Percentiles rank a stretch among this genome's conserved stretches.
Evolutionary conservation across 2,329 filamentous ascomycete species (phyloP).

Genomic region (Paecilomyces fulvus): DNA sequence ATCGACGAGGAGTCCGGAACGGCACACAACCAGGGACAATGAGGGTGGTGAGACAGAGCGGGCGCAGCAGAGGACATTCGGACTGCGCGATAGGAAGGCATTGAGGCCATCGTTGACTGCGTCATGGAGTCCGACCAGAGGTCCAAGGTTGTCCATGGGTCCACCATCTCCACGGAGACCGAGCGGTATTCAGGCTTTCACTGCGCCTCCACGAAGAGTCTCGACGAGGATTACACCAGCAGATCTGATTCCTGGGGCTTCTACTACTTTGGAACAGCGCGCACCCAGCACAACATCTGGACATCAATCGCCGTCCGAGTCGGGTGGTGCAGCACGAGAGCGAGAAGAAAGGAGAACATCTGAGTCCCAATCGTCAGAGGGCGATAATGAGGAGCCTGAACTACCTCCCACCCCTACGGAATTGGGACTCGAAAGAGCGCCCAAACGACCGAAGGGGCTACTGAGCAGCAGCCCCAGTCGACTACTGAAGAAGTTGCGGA

Average conservation of each 20-base stretch:
- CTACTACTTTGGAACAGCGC: conserved; percentile 3
- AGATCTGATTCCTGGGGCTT: conserved; percentile 22
- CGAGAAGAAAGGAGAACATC: conserved; percentile 10
- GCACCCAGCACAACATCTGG: conserved; percentile 18
- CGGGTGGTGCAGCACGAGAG: conserved; percentile 22
- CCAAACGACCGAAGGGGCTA: conserved; percentile 21
- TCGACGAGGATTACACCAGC: conserved; percentile 24
- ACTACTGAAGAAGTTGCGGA: conserved; percentile 17
- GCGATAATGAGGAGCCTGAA: conserved; percentile 49
- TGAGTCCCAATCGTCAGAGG: conserved; percentile 13
- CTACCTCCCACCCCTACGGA: conserved; percentile 46
- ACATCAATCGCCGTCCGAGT: conserved; percentile 23
- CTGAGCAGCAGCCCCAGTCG: conserved; percentile 31
- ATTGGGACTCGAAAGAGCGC: conserved; percentile 27
- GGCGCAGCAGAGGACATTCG: conserved; percentile 15
- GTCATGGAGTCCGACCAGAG: conserved; percentile 17
- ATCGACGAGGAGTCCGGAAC: conserved; percentile 25
- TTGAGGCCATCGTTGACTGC: conserved; percentile 25
- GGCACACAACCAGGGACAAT: conserved; percentile 10
- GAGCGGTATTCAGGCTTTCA: conserved; percentile 26
- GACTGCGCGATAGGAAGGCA: conserved; percentile 29
- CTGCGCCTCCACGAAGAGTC: conserved; percentile 27
- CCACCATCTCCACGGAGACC: conserved; percentile 18
- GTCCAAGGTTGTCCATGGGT: conserved; percentile 7
- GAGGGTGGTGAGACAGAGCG: conserved; percentile 10